Evolutionary conservation across 345 rosid species (phyloP), one percentile per base, ranked within the genome.

Genomic region (Gossypioides kirkii): DNA sequence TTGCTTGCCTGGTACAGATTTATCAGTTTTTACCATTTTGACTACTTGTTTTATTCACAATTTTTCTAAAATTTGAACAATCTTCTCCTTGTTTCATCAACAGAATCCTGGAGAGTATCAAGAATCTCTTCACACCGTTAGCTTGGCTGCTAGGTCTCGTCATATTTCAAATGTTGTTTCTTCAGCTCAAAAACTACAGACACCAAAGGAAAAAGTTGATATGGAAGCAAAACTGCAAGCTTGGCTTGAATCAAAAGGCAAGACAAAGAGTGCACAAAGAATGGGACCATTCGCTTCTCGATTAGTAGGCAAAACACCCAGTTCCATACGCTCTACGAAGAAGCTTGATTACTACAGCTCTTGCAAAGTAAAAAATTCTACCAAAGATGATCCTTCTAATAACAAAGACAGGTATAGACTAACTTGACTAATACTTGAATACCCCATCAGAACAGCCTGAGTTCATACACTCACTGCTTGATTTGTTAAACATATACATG

Each of bases 61-160:
- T 17, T 16, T 32, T 22, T 53, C 41, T 20, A 1, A 28, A 16
- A 9, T n/a, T 62, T 62, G 41, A 74, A 77, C n/a, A 36, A 64
- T 41, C 3, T 20, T 62, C 5, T 38, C n/a, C 52, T 52, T 28
- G 54, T 36, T 61, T 23, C 18, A 45, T 43, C 2, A 18, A 75
- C 42, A 92, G 99, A 95, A 92, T 78, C 98, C 99, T 3, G 97
- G 98, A 74, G 96, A 89, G 80, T 91, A 91, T 80, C 93, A 89
- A 80, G 98, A 95, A 84, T 88, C 99, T 63, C 87, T 92, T 70
- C 90, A 85, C 47, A 92, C 99, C 0, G 88, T 95, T 60, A 88
- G 94, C 80, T 83, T 92, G 82, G 97, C 98, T 20, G 92, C 98
- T 69, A 89, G 97, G 82, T 95, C 97, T 67, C 90, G 96, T 63